Conservation (phyloP, 2,329 filamentous ascomycete genomes). For the Trichoderma lentiforme region DNA sequence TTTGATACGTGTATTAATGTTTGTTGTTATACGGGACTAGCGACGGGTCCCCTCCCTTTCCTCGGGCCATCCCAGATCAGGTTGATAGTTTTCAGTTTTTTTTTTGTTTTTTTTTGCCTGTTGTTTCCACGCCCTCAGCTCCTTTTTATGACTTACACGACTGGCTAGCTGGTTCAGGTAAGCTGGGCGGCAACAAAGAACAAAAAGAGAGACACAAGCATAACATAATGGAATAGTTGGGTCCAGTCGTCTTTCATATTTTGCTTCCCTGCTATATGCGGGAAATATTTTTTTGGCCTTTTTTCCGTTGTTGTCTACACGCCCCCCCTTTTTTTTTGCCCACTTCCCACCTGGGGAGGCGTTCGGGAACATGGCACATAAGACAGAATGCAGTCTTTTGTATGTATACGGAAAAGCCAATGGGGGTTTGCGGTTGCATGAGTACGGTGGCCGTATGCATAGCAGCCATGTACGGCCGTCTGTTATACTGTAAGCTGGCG, state of each 20-base stretch:
- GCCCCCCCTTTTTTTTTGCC: neutral
- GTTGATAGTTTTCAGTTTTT: slow-evolving; percentile 14
- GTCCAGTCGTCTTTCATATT: neutral
- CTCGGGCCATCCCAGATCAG: slow-evolving; percentile 12
- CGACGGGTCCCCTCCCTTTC: neutral
- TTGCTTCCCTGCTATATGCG: slow-evolving; percentile 1
- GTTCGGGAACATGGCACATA: neutral
- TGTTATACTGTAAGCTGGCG: neutral
- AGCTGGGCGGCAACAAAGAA: neutral
- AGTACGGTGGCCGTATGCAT: neutral
- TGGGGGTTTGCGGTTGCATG: neutral
- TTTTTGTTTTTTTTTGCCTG: too few species aligned
- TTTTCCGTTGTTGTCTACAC: neutral
- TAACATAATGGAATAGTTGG: neutral
- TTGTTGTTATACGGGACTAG: neutral
- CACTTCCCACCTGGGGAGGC: neutral
- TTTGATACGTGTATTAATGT: slow-evolving; percentile 4
- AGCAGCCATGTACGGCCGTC: neutral
- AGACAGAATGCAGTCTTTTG: neutral
- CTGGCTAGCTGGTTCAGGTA: slow-evolving; percentile 6
- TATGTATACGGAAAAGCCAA: neutral
- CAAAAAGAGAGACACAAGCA: neutral
- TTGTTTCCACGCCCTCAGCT: neutral
- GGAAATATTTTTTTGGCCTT: neutral
- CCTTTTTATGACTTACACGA: neutral